These are phyloP conservation scores for Annulohypoxylon bovei DNA, from an alignment of 495 filamentous ascomycete species.

Conservation along the genomic window DNA sequence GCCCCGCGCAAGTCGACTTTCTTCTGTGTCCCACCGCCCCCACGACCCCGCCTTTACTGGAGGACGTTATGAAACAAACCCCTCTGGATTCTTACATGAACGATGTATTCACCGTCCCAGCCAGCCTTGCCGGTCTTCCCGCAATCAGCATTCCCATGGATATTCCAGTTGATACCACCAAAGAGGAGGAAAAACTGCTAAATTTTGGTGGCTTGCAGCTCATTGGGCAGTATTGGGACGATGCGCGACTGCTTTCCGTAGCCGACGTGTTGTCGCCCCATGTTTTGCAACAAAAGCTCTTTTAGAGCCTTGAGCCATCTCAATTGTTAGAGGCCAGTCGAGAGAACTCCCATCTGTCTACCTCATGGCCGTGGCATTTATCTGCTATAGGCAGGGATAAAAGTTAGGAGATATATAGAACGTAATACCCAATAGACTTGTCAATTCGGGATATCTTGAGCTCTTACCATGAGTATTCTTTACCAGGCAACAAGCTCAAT, in stretches of 20 bases:
- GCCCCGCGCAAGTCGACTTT: slow-evolving; percentile 75
- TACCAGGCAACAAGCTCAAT: background rate
- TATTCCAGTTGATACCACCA: slow-evolving; percentile 44
- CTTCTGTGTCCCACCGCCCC: slow-evolving; percentile 90
- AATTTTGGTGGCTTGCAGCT: slow-evolving; percentile 80
- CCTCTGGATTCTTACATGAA: slow-evolving; percentile 74
- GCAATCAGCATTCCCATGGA: slow-evolving; percentile 83
- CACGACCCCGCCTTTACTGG: slow-evolving; percentile 74
- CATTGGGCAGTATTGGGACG: slow-evolving; percentile 91
- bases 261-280: slow-evolving; percentile 52
- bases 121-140: slow-evolving; percentile 90
- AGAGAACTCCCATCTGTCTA: background rate
- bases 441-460: slow-evolving; percentile 9
- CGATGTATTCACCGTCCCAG: slow-evolving; percentile 95
- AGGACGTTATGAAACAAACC: slow-evolving; percentile 55
- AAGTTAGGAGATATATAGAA: slow-evolving; percentile 15
- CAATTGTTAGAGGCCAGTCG: background rate
- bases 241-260: slow-evolving; percentile 69
- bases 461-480: slow-evolving; percentile 12
- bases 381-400: background rate
- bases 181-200: slow-evolving; percentile 39
- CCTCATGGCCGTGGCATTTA: background rate
- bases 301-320: background rate
- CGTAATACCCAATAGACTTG: slow-evolving; percentile 28
- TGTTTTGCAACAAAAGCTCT: slow-evolving; percentile 17